Evolutionary conservation across 2,329 filamentous ascomycete species (phyloP).

Genomic region (Fusarium marasasianum): DNA sequence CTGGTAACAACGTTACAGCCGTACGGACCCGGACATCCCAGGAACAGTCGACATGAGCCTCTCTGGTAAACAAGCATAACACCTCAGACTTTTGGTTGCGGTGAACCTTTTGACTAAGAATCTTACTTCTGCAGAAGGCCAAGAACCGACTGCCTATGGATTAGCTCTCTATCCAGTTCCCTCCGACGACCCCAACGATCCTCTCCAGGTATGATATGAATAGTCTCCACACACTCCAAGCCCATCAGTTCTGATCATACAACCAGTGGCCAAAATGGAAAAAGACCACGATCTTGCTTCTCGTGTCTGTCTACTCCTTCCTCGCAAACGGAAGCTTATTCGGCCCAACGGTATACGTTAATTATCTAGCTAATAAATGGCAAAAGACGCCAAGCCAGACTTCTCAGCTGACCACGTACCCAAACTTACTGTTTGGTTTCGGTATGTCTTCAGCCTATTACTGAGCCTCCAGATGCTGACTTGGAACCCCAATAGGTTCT

Average conservation of each 20-base stretch:
- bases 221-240: no score
- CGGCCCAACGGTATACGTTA: background rate
- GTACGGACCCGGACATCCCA: background rate
- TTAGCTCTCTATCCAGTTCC: background rate
- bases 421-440: background rate
- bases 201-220: background rate
- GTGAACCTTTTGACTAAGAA: no score
- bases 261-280: background rate
- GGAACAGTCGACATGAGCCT: background rate
- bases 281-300: background rate
- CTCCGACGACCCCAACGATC: background rate
- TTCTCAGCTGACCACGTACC: background rate
- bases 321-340: background rate
- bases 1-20: background rate
- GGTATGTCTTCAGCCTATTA: background rate
- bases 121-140: background rate
- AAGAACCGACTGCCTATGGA: background rate
- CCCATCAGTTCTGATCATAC: background rate
- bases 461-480: background rate
- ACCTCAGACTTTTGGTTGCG: background rate
- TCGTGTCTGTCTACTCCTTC: background rate
- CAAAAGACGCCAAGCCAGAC: background rate
- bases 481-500: background rate
- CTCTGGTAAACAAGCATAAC: background rate
- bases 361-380: background rate